Base-by-base conservation (phyloP, 2,329 filamentous ascomycete genomes). In the Purpureocillium lavendulum region DNA sequence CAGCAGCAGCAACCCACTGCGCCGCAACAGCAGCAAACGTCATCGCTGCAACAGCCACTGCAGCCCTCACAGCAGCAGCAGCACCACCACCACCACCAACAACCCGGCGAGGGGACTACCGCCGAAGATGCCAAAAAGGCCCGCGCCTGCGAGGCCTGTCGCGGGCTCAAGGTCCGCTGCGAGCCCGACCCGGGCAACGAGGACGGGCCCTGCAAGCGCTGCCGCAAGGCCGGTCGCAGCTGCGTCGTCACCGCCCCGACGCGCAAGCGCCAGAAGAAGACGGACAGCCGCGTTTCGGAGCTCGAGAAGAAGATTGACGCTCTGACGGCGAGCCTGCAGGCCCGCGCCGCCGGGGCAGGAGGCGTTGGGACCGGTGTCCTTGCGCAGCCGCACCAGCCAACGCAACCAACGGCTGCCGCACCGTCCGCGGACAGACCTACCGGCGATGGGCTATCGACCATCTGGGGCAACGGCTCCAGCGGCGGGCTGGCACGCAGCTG, bases 271-370 rank as follows among this genome's bases (percentile, higher is more conserved):
- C 86, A 90, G 66, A 94, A 90, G 69, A 94, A 94, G 70, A 88
- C 86, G 39, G 89, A 94, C 58, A 90, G 80, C 48, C 75, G 87
- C 38, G 88, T 96, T 11, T 84, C 87, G 8, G 88, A 95, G 66
- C 70, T 96, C 38, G 88, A 95, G 68, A 87, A 83, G 69, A 94
- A 94, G 67, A 90, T 95, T 47, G 87, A 95, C 66, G 85, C 84
- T 8, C 59, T 95, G 56, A 94, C 86, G 7, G 85, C 87, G 7
- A 87, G 80, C 29, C 58, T 95, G 47, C 81, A 87, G 34, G 78
- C 84, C 8, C 52, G 61, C 24, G 54, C 46, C n/a, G 43, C 52
- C 12, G 48, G 18, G 7, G 38, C 33, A 5, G 21, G 21, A 5
- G 21, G 21, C 21, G 6, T 5, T 26, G 10, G 17, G 14, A n/a